Base-by-base conservation (phyloP, 768 basidiomycete species). In the Tylopilus vinaceipallidus region DNA sequence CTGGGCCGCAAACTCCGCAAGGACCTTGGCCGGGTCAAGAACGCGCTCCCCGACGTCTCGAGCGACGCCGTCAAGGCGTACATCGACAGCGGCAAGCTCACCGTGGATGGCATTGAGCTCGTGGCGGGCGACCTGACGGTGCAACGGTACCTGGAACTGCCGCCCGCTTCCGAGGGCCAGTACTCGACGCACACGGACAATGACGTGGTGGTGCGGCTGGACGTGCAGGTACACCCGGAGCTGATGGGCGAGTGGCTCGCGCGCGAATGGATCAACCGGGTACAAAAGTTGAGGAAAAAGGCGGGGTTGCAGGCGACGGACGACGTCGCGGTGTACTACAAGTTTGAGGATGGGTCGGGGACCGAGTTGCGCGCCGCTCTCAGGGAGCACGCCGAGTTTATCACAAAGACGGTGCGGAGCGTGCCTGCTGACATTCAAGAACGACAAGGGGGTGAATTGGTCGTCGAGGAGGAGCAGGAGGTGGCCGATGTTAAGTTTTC, bases 201-300 rank as follows among this genome's bases (percentile, higher is more conserved):
- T 61, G 94, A 98, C 58, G 94, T 98, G 44, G 95, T 97, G 42
- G 80, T 98, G 53, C 79, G 95, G 40, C 82, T 99, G 34, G 97
- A 99, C 69, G 82, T 92, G 47, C 83, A 88, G 65, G 79, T 87
- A 39, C 90, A 97, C 60, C 79, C 87, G 0, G 92, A 98, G 54
- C 79, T 98, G 37, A 82, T 86, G 67, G 76, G 82, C 43, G 90
- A 98, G 73, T 94, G 91, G 76, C 76, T 94, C 22, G 86, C 91
- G 39, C 82, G 97, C 38, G 91, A 95, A 68, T 69, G 98, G 56
- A 87, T 88, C 55, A 95, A 94, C 57, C 86, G 95, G 46, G 86
- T 98, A 36, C 97, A 99, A 73, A 92, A 91, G 66, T 74, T 98
- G 52, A 79, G 97, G 59, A 99, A 99, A 75, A 92, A 94, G 70